Evolutionary conservation across 768 basidiomycete genomes (phyloP), one percentile per base, ranked within the genome.

Genomic region (Hebeloma cylindrosporum): DNA sequence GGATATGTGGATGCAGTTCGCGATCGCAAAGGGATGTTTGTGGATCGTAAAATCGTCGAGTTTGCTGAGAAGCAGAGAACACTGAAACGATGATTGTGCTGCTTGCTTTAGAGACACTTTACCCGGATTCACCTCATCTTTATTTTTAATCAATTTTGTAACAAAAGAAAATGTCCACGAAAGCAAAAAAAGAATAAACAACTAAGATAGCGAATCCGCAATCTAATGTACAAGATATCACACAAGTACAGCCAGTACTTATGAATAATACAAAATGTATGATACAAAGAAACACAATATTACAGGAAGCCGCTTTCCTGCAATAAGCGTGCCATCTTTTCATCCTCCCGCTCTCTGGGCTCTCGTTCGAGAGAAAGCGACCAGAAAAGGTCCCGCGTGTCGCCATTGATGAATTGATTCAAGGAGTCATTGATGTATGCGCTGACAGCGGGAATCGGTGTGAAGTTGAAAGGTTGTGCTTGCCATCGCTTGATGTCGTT

Each of bases 11-110:
- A 98, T 53, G 73, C 66, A 0, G 95, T 97, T 22, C 77, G 95
- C 55, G 87, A 85, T 55, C 74, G 95, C 20, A 98, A 98, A 60
- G 96, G 96, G 4, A 78, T 98, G 81, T 95, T 94, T 64, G 88
- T 96, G 5, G 93, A 97, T 65, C 73, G 83, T 52, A 98, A 97
- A 70, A 85, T 96, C 22, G 92, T 99, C 1, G 88, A 95, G 60
- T 85, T 83, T 61, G 95, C 96, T 3, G 96, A 98, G 71, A 98
- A 98, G 71, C 96, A 98, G 68, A 77, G 95, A 62, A 98, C 96
- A 20, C 64, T 84, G 54, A 85, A 83, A 58, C 72, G 78, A 56
- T 85, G 66, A 64, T 30, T 29, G 7, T 23, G 21, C n/a, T 16
- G 36, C 23, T 21, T 42, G 40, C 11, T 16, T 14, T 13, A 20